Base-by-base conservation (phyloP, 345 rosid species). In the Carallia pectinifolia region DNA sequence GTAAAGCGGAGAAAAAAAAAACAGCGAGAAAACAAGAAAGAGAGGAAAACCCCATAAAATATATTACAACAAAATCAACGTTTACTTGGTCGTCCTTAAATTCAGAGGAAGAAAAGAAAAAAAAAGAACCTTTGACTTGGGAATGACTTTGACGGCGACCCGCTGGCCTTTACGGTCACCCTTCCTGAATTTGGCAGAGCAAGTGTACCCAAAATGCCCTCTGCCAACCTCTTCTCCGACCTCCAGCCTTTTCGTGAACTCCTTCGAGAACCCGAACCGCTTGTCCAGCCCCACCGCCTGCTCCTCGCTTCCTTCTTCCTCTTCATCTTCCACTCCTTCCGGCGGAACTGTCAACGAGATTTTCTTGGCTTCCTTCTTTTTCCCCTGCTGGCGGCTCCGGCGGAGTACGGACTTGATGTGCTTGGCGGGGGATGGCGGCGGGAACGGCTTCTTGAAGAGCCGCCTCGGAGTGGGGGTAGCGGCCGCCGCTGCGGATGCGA, bases 161-260 rank as follows among this genome's bases (percentile, higher is more conserved):
- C 82, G 89, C 64, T 84, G 91, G 58, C 90, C 98, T 71, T 92
- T 90, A 58, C 81, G 79, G 69, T 87, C 95, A 61, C 99, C 98
- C 78, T 90, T 92, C 86, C 87, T 96, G 80, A 85, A 92, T 82
- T 69, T 89, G 19, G 97, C 99, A 72, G 90, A 85, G 71, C 99
- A 92, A 74, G 99, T 92, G 66, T 88, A 92, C 64, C 99, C 99
- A 78, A 89, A 92, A 87, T 96, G 99, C 37, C 99, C 99, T 76
- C 99, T 71, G 58, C 99, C 99, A 58, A 92, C 92, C 75, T 92
- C 99, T 38, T 86, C 90, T 36, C 94, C 96, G 9, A 92, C 61
- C 64, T 92, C 99, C 60, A 87, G 62, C 71, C 68, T 84, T 68
- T 86, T 88, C 38, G 67, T 79, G 61, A 96, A 74, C 70, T 92